Percentiles rank a stretch among this genome's conserved stretches.
Evolutionary conservation across 2,329 filamentous ascomycete species (phyloP).

Genomic region (Thielaviopsis euricoi): DNA sequence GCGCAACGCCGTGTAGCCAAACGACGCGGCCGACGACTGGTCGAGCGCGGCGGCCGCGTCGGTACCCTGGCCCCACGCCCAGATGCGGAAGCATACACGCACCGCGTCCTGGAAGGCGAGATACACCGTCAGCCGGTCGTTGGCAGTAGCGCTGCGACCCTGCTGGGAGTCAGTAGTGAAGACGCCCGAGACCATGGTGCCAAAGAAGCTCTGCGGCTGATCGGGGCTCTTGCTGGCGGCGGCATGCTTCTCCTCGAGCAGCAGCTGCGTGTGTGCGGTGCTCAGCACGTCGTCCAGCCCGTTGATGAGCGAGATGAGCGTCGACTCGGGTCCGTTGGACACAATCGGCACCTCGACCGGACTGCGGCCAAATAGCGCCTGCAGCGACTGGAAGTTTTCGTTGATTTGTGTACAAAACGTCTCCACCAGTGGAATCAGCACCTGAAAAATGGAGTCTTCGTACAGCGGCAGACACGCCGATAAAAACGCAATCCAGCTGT

Average conservation of each 20-base stretch:
- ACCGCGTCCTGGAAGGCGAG: slow-evolving; percentile 96
- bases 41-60: slow-evolving; percentile 42
- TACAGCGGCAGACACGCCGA: slow-evolving; percentile 73
- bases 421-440: slow-evolving; percentile 78
- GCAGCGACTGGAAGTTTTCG: slow-evolving; percentile 53
- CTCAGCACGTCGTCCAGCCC: slow-evolving; percentile 84
- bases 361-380: slow-evolving; percentile 37
- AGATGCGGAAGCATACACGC: slow-evolving; percentile 79
- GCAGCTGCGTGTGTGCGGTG: slow-evolving; percentile 65
- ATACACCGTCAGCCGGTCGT: slow-evolving; percentile 80
- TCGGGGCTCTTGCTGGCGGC: slow-evolving; percentile 62
- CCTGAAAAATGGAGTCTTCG: slow-evolving; percentile 70
- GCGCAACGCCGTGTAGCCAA: slow-evolving; percentile 75
- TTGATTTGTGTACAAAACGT: slow-evolving; percentile 70
- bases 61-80: slow-evolving; percentile 70
- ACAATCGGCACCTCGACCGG: slow-evolving; percentile 16
- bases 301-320: slow-evolving; percentile 73
- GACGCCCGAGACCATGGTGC: slow-evolving; percentile 83
- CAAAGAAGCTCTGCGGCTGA: slow-evolving; percentile 75
- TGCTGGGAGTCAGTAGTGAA: slow-evolving; percentile 66
- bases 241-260: slow-evolving; percentile 56
- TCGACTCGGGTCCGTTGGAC: slow-evolving; percentile 41
- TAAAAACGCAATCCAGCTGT: slow-evolving; percentile 83
- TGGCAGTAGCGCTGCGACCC: slow-evolving; percentile 70
- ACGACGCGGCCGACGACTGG: slow-evolving; percentile 56